phyloP scores from a whole-genome alignment of 1,139 yeast genomes.

The Taphrina communis region DNA sequence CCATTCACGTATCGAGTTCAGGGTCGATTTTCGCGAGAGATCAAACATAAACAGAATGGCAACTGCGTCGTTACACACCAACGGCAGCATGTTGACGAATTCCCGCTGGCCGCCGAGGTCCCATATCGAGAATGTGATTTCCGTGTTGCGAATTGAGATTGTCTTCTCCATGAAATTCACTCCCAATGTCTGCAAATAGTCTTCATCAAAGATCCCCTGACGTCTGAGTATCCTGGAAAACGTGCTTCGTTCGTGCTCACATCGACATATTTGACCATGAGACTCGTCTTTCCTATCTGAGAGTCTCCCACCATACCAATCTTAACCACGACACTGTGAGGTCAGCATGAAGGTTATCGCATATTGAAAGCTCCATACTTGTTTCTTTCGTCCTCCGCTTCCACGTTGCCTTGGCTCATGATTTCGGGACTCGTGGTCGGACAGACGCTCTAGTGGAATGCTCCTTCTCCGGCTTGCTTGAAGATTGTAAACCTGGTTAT shows the following conservation, averaged over 20 bases:
- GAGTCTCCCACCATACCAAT: conserved; percentile 97
- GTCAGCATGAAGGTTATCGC: neutral
- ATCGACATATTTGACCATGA: conserved; percentile 96
- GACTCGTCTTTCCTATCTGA: conserved; percentile 95
- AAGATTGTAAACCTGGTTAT: neutral
- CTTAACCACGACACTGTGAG: conserved; percentile 69
- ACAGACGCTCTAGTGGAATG: neutral
- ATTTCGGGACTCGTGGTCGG: neutral
- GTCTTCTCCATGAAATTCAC: conserved; percentile 95
- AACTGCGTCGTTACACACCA: conserved; percentile 92
- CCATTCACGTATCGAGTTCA: conserved; percentile 92
- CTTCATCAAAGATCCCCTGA: conserved; percentile 41
- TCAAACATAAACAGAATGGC: conserved; percentile 94
- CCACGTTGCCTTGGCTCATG: conserved; percentile 22
- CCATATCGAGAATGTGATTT: conserved; percentile 91
- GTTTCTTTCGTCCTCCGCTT: conserved; percentile 33
- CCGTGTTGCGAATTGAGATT: conserved; percentile 83
- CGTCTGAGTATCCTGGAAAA: conserved; percentile 47
- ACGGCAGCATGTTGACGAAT: conserved; percentile 92
- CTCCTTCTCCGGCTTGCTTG: neutral
- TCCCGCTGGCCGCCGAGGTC: conserved; percentile 97
- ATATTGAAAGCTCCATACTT: conserved; percentile 6
- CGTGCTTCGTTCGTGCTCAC: conserved; percentile 81
- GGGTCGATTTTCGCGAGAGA: conserved; percentile 81
- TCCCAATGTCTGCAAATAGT: conserved; percentile 57